phyloP scores from a whole-genome alignment of 345 rosid species.

The Populus alba region DNA sequence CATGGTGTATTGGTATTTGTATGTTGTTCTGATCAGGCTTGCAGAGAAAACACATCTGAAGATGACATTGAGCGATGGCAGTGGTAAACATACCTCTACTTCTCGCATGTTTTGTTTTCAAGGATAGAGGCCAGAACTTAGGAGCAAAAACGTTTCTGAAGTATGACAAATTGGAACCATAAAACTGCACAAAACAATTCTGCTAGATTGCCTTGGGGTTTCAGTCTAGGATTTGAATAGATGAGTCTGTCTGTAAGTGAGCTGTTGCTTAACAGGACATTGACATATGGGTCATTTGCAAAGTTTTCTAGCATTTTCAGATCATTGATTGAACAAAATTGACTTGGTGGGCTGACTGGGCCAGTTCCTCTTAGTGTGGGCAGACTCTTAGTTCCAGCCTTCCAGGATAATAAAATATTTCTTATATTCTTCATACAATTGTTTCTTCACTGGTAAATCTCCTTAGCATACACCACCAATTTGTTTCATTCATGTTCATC shows the following conservation, averaged over 20 bases:
- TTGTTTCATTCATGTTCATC: conserved; percentile 13
- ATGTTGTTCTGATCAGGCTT: conserved; percentile 66
- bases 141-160: neutral
- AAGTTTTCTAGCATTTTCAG: neutral
- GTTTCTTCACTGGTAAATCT: neutral
- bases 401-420: neutral
- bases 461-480: neutral
- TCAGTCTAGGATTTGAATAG: neutral
- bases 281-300: neutral
- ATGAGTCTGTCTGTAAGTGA: neutral
- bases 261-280: neutral
- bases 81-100: conserved; percentile 33
- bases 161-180: neutral
- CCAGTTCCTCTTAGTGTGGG: neutral
- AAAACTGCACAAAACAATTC: neutral
- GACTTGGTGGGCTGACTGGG: neutral
- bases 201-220: neutral
- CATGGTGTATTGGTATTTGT: conserved; percentile 94
- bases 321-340: neutral
- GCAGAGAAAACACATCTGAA: conserved; percentile 75
- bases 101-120: conserved; percentile 1
- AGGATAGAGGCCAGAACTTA: neutral
- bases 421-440: neutral
- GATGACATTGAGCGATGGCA: conserved; percentile 38
- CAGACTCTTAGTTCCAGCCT: neutral